A percentile compares a stretch with the other conserved stretches of the same genome.
These are phyloP conservation scores for Fusarium coffeatum DNA, from an alignment of 2,329 filamentous ascomycete genomes.

Conservation along the genomic window DNA sequence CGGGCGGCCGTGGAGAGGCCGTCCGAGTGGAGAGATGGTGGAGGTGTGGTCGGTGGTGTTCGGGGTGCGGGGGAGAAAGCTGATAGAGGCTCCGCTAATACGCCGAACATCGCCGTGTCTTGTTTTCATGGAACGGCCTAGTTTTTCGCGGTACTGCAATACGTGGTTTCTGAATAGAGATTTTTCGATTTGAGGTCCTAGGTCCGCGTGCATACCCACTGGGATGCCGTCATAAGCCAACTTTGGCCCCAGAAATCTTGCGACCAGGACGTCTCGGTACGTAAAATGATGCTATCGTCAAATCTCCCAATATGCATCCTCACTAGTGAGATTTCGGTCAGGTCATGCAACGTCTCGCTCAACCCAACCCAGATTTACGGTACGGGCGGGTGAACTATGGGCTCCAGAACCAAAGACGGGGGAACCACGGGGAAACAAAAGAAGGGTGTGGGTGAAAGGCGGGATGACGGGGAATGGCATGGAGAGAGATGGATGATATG, in stretches of 20 bases:
- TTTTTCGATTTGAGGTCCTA: slow-evolving; percentile 22
- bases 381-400: slow-evolving; percentile 31
- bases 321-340: slow-evolving; percentile 37
- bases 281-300: slow-evolving; percentile 29
- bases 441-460: slow-evolving; percentile 35
- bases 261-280: background rate
- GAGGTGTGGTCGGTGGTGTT: slow-evolving; percentile 35
- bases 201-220: slow-evolving; percentile 20
- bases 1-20: slow-evolving; percentile 39
- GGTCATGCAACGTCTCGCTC: slow-evolving; percentile 38
- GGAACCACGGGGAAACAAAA: slow-evolving; percentile 29
- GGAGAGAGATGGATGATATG: slow-evolving; percentile 33
- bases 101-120: slow-evolving; percentile 42
- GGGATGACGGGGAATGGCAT: slow-evolving; percentile 38
- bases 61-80: slow-evolving; percentile 44
- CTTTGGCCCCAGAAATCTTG: slow-evolving; percentile 12
- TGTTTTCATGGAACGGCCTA: slow-evolving; percentile 28
- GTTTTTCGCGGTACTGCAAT: slow-evolving; percentile 1
- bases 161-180: slow-evolving; percentile 1
- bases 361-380: slow-evolving; percentile 37
- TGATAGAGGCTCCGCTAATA: slow-evolving; percentile 45
- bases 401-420: slow-evolving; percentile 27
- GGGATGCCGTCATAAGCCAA: slow-evolving; percentile 35
- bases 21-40: slow-evolving; percentile 38
- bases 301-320: slow-evolving; percentile 11